Base-by-base conservation (phyloP, 176 grass and related monocot genomes). In the Oryza meridionalis region DNA sequence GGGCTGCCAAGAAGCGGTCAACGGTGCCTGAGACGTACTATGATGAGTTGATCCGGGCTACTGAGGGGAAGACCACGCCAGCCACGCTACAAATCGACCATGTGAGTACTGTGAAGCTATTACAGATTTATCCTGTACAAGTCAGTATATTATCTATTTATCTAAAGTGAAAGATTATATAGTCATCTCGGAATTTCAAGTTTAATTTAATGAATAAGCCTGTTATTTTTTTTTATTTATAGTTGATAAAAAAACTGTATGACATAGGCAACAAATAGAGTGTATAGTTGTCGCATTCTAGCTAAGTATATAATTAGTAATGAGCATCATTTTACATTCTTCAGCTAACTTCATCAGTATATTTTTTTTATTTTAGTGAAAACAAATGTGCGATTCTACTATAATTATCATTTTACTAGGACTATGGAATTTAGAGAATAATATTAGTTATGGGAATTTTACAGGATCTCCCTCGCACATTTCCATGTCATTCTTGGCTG, bases 11-110 rank as follows among this genome's bases (percentile, higher is more conserved):
- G 82, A 99, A 99, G 80, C 84, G 89, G 3, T 99, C 96, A 5
- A 99, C 96, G 1, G 96, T 99, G 29, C 96, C 96, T 0, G 96
- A 96, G 86, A 94, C 93, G 0, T 99, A 99, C 82, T 99, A 99
- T 37, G 96, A 96, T 65, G 96, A 99, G 70, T 86, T 96, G 24
- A 99, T 99, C 61, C 67, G 84, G 29, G 91, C 91, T 33, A 94
- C 96, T 0, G 93, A 99, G 72, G 96, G 93, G 50, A 96, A 99
- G 78, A 84, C 71, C n/a, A 99, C 96, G 0, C 93, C 93, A n/a
- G 93, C 96, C 29, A 99, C 93, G 35, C 88, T 67, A 80, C 93
- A 99, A 88, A 99, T 99, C 9, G 91, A 99, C 81, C 93, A 99
- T 79, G 96, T 98, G 85, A 92, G 93, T 86, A 77, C 66, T 44